Evolutionary conservation across 2,329 filamentous ascomycete species (phyloP), one percentile per base, ranked within the genome.

Genomic region (Sporothrix brasiliensis): DNA sequence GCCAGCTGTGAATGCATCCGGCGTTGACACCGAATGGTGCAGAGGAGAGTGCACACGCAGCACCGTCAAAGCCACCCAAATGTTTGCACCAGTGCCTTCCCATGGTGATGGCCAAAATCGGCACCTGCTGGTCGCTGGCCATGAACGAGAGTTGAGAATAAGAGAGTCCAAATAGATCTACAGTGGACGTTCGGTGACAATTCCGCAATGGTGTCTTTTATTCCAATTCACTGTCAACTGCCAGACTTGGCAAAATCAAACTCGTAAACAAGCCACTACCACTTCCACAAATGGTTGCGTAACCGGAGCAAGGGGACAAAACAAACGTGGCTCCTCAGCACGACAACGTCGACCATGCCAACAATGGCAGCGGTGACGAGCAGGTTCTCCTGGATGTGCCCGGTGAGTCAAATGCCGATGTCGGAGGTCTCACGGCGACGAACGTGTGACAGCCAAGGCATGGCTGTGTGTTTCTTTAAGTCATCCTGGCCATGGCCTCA

Each of bases 161-260:
- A 47, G 39, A 47, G 58, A 47, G 27, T 49, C 30, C 21, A 63
- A 47, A 49, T 49, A 63, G n/a, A 63, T 47, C n/a, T 47, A 39
- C 41, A 49, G 21, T 11, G 13, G 4, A 27, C 21, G 10, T 7
- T 16, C 47, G 11, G 1, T 34, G 30, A 5, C 5, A 6, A 6
- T 63, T 49, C 27, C 10, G 21, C 5, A 13, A 21, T n/a, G 30
- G 4, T 21, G n/a, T 13, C 10, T 41, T 21, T 60, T 47, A 14
- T 47, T 47, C 44, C 19, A 3, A 61, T 4, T 16, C 16, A 16
- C 34, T 27, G 24, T 24, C 24, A 24, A 21, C 58, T 14, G 39
- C 2, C n/a, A 61, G 24, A 19, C 2, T 4, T 16, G 16, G 11
- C 34, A 24, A 61, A 61, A 27, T 24, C 4, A 14, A 61, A 16